phyloP scores from a whole-genome alignment of 768 basidiomycete genomes.

The Amanita pseudoporphyria region DNA sequence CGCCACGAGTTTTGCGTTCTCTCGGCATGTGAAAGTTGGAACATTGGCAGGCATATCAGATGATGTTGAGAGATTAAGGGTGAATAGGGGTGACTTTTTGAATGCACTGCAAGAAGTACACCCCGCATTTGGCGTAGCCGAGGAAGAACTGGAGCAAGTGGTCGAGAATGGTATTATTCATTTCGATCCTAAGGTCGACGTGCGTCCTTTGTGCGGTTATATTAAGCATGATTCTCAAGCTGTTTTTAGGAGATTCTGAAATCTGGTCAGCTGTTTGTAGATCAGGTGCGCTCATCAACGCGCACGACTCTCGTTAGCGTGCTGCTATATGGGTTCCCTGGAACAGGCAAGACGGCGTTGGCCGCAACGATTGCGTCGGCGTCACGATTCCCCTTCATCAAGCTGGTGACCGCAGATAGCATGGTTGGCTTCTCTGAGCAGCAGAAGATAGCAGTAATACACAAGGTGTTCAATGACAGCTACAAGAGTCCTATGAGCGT shows the following conservation, averaged over 20 bases:
- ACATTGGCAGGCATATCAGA: conserved; percentile 96
- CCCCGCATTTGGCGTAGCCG: conserved; percentile 95
- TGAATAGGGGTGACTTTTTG: conserved; percentile 80
- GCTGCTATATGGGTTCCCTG: conserved; percentile 81
- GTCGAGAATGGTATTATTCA: conserved; percentile 97
- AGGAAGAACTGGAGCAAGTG: conserved; percentile 88
- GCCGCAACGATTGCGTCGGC: conserved; percentile 90
- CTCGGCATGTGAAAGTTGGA: conserved; percentile 94
- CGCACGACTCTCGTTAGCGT: conserved; percentile 89
- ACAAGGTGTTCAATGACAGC: conserved; percentile 88
- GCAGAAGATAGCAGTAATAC: conserved; percentile 86
- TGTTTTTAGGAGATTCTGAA: conserved; percentile 67
- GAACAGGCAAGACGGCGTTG: conserved; percentile 90
- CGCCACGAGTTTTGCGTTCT: conserved; percentile 97
- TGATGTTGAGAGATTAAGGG: conserved; percentile 88
- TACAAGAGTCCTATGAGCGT: conserved; percentile 97
- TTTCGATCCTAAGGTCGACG: conserved; percentile 66
- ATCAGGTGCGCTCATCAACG: conserved; percentile 86
- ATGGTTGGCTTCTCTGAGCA: conserved; percentile 96
- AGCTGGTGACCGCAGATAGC: conserved; percentile 88
- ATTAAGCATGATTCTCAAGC: conserved; percentile 2
- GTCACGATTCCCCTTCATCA: conserved; percentile 97
- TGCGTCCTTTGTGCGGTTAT: conserved; percentile 27
- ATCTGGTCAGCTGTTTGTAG: conserved; percentile 81
- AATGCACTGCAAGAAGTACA: conserved; percentile 90